Percentiles rank a stretch among this genome's conserved stretches.
Conservation (phyloP, 1,139 yeast genomes). For the Protomyces gravidus region DNA sequence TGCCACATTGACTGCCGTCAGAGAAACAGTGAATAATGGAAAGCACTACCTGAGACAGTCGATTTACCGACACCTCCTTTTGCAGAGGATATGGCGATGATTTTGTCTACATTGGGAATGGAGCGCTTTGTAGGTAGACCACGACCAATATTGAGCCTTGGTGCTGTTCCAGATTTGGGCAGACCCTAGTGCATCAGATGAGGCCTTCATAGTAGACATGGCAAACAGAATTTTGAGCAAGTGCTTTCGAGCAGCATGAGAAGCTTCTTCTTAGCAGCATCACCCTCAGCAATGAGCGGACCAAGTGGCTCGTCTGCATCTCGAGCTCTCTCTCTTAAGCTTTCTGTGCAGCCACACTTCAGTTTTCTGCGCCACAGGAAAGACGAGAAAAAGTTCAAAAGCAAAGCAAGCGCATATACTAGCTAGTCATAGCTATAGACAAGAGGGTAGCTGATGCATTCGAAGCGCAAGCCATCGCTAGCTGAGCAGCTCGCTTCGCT, state of each 20-base stretch:
- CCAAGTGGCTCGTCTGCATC: no score
- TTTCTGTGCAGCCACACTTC: no score
- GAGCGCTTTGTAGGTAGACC: conserved; percentile 34
- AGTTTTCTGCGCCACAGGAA: background rate
- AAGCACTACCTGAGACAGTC: conserved; percentile 43
- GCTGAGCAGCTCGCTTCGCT: conserved; percentile 18
- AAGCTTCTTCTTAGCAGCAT: background rate
- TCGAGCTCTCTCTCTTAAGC: no score
- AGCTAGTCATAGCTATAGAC: background rate
- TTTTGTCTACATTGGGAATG: conserved; percentile 54
- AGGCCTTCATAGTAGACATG: background rate
- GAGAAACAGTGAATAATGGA: background rate
- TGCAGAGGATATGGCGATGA: conserved; percentile 70
- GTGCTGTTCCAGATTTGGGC: conserved; percentile 33
- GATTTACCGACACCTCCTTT: conserved; percentile 74
- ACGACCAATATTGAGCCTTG: conserved; percentile 34
- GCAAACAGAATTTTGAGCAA: background rate
- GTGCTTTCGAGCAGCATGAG: background rate
- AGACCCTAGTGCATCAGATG: conserved; percentile 24
- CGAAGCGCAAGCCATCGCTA: conserved; percentile 5
- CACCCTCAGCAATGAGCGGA: background rate
- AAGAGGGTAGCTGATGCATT: conserved; percentile 4
- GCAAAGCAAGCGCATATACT: background rate
- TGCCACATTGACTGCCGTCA: conserved; percentile 55
- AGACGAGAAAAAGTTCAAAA: background rate